These are phyloP conservation scores for Boeremia lycopersici DNA, from an alignment of 2,329 filamentous ascomycete genomes.

Conservation along the genomic window DNA sequence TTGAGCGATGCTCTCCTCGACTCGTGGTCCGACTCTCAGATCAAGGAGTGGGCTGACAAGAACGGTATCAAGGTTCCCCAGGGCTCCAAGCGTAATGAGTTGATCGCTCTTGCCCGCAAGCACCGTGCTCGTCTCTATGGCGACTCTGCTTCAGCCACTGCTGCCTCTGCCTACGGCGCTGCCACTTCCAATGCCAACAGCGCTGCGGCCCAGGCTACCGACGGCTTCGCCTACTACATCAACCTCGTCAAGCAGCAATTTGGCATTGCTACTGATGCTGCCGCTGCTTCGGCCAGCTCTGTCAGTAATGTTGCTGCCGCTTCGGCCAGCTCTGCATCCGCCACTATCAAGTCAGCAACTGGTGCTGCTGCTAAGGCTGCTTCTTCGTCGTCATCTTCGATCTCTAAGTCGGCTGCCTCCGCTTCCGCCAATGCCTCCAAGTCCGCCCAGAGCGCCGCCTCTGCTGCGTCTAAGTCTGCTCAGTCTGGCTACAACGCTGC, in stretches of 20 bases:
- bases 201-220: conserved; percentile 74
- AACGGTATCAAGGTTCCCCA: conserved; percentile 89
- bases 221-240: conserved; percentile 39
- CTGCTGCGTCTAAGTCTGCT: conserved; percentile 42
- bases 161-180: conserved; percentile 44
- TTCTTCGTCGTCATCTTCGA: conserved; percentile 40
- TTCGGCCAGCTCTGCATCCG: conserved; percentile 27
- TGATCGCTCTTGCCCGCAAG: conserved; percentile 87
- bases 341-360: conserved; percentile 35
- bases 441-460: conserved; percentile 41
- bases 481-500: conserved; percentile 42
- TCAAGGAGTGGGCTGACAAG: conserved; percentile 93
- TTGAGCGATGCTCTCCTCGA: conserved; percentile 85
- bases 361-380: conserved; percentile 35
- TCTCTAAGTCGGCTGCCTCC: conserved; percentile 43
- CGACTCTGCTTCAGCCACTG: conserved; percentile 71
- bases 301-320: conserved; percentile 32
- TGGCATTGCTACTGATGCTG: conserved; percentile 48
- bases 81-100: conserved; percentile 87
- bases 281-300: conserved; percentile 27
- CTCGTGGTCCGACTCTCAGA: conserved; percentile 84
- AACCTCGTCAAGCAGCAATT: conserved; percentile 52
- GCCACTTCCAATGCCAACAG: conserved; percentile 67
- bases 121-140: conserved; percentile 75
- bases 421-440: conserved; percentile 40